A percentile compares a stretch with the other conserved stretches of the same genome.
Evolutionary conservation across 345 rosid genomes (phyloP).

Genomic region (Camelina laxa): DNA sequence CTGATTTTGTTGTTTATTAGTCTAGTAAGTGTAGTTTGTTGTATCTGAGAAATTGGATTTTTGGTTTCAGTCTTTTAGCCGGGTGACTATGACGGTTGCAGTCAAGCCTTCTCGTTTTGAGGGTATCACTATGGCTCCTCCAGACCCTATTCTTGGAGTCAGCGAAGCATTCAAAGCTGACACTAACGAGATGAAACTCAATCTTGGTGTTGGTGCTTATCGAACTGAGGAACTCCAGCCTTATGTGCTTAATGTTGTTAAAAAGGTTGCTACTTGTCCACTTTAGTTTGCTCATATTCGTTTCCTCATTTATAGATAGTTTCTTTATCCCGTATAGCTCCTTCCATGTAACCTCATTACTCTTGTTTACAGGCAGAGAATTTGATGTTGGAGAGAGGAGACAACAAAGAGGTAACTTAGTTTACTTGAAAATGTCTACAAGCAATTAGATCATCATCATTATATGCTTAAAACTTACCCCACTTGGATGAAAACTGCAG

Average conservation of each 20-base stretch:
- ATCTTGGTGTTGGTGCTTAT: constrained; percentile 98
- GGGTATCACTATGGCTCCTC: constrained; percentile 91
- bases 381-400: constrained; percentile 88
- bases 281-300: neutral
- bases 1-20: neutral
- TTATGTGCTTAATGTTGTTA: constrained; percentile 92
- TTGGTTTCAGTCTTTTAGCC: constrained; percentile 60
- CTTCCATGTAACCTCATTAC: no score
- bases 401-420: constrained; percentile 84
- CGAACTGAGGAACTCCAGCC: constrained; percentile 94
- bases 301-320: constrained; percentile 5
- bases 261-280: constrained; percentile 60
- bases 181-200: constrained; percentile 78
- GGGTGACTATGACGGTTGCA: constrained; percentile 68
- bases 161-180: constrained; percentile 95
- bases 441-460: neutral
- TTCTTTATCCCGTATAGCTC: neutral
- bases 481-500: constrained; percentile 53
- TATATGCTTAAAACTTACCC: neutral
- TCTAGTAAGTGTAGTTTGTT: neutral
- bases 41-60: constrained; percentile 20
- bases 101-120: constrained; percentile 83
- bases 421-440: constrained; percentile 13
- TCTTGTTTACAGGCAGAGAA: constrained; percentile 71
- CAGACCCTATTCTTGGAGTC: constrained; percentile 98